These are phyloP conservation scores for Globisporangium emineosum DNA, from an alignment of 352 stramenopile species.

Conservation along the genomic window DNA sequence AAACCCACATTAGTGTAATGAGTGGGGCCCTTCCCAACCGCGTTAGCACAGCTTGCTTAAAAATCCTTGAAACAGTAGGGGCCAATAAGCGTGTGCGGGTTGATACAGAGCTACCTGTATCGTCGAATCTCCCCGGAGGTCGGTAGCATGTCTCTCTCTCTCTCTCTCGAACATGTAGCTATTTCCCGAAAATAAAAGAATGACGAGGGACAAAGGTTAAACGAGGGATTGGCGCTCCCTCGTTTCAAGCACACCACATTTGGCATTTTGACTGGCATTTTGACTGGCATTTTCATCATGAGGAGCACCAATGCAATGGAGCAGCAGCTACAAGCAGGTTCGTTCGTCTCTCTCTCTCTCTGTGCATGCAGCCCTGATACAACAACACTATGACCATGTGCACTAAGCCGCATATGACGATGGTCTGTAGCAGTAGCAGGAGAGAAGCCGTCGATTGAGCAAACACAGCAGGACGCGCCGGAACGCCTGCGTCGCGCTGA, in stretches of 20 bases:
- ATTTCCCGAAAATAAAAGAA: not conserved
- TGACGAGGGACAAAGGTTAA: not conserved
- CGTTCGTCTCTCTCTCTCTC: not conserved
- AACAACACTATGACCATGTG: not conserved
- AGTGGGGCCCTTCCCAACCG: no score
- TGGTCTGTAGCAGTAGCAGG: not conserved
- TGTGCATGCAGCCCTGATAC: not conserved
- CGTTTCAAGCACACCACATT: not conserved
- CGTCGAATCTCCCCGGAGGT: no score
- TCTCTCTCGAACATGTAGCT: not conserved
- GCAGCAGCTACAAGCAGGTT: not conserved
- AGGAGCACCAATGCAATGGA: not conserved
- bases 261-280: not conserved
- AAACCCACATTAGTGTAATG: not conserved
- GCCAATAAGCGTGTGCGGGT: no score
- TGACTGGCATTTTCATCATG: no score
- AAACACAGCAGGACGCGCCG: constrained; percentile 25
- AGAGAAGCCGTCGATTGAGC: not conserved
- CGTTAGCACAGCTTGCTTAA: no score
- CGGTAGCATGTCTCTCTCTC: no score
- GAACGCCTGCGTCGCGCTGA: constrained; percentile 68
- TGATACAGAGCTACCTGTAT: no score
- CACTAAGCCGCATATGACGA: not conserved
- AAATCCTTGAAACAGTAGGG: no score
- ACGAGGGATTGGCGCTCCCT: not conserved